Percentiles rank a stretch among this genome's conserved stretches.
Conservation (phyloP, 2,329 filamentous ascomycete genomes). For the Microdochium nivale region DNA sequence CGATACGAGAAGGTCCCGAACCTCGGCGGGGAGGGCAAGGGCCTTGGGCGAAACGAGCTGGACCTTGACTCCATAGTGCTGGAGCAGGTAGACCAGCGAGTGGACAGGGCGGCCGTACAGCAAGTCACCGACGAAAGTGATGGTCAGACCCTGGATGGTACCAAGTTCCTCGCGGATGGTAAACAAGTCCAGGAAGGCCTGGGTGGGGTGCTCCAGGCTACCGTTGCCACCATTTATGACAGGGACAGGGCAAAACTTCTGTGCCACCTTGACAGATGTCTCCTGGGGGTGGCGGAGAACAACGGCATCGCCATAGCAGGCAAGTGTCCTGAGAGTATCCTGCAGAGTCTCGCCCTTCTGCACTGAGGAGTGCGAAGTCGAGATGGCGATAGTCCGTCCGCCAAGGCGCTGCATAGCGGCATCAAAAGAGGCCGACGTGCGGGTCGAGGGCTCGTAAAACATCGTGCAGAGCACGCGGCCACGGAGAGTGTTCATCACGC, state of each 20-base stretch:
- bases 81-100: constrained; percentile 86
- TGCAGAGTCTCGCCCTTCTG: constrained; percentile 92
- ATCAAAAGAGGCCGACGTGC: constrained; percentile 93
- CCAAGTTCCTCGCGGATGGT: constrained; percentile 97
- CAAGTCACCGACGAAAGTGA: constrained; percentile 92
- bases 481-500: constrained; percentile 77
- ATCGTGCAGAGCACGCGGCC: constrained; percentile 82
- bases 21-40: constrained; percentile 66
- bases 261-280: constrained; percentile 69
- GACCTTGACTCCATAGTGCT: constrained; percentile 90
- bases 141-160: constrained; percentile 88
- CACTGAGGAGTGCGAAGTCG: constrained; percentile 78
- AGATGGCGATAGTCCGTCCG: constrained; percentile 73
- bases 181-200: constrained; percentile 95
- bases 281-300: constrained; percentile 92
- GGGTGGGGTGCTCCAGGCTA: constrained; percentile 90
- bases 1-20: constrained; percentile 61
- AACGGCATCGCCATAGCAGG: constrained; percentile 89
- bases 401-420: constrained; percentile 97
- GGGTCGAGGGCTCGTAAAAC: constrained; percentile 96
- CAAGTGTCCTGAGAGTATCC: constrained; percentile 87
- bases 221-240: constrained; percentile 98
- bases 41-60: constrained; percentile 82
- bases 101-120: constrained; percentile 91
- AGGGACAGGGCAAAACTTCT: constrained; percentile 81